These are phyloP conservation scores for Delphinella strobiligena DNA, from an alignment of 2,329 filamentous ascomycete species.

Conservation along the genomic window DNA sequence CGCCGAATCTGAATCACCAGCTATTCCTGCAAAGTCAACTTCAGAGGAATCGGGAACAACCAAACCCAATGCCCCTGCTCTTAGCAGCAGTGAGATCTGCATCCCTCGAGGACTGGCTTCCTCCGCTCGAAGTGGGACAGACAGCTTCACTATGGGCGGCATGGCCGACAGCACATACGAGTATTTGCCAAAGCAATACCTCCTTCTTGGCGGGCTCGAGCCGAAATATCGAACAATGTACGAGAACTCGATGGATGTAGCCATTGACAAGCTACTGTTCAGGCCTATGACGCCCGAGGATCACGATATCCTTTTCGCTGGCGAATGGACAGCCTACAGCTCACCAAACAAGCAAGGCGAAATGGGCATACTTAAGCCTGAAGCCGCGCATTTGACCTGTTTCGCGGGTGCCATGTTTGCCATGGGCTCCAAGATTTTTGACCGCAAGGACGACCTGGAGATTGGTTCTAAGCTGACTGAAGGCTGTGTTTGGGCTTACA, in stretches of 20 bases:
- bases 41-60: too few species aligned
- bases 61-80: neutral
- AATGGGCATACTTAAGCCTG: slow-evolving; percentile 24
- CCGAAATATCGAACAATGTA: slow-evolving; percentile 65
- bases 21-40: too few species aligned
- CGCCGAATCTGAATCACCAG: neutral
- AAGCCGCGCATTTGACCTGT: slow-evolving; percentile 40
- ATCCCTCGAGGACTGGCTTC: slow-evolving; percentile 47
- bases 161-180: slow-evolving; percentile 47
- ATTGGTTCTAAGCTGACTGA: slow-evolving; percentile 39
- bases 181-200: slow-evolving; percentile 51
- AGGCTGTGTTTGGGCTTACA: slow-evolving; percentile 45
- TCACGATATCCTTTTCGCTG: slow-evolving; percentile 62
- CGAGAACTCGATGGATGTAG: slow-evolving; percentile 51
- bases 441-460: slow-evolving; percentile 35
- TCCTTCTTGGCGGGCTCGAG: slow-evolving; percentile 64
- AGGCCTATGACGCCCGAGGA: slow-evolving; percentile 59
- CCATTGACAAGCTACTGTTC: slow-evolving; percentile 64
- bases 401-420: slow-evolving; percentile 47
- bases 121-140: slow-evolving; percentile 30
- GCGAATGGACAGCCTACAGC: slow-evolving; percentile 29
- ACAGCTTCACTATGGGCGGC: slow-evolving; percentile 43
- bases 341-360: neutral
- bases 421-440: slow-evolving; percentile 40
- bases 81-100: slow-evolving; percentile 31